phyloP scores from a whole-genome alignment of 768 basidiomycete genomes.

The Phlebiopsis flavidoalba region DNA sequence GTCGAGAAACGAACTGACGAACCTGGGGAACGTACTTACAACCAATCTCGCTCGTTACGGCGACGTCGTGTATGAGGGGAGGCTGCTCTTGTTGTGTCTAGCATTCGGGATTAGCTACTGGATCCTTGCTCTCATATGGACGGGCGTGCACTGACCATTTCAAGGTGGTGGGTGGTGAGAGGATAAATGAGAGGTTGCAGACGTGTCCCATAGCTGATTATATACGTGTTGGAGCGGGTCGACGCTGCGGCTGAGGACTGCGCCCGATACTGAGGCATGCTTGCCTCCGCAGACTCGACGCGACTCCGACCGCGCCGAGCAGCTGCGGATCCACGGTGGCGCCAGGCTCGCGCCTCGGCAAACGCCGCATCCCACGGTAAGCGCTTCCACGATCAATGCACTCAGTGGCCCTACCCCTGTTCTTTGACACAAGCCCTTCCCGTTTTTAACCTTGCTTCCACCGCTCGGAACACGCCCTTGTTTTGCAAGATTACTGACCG shows the following conservation, averaged over 20 bases:
- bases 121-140: not conserved
- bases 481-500: too few species aligned
- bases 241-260: not conserved
- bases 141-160: conserved; percentile 4
- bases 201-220: not conserved
- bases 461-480: too few species aligned
- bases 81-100: conserved; percentile 18
- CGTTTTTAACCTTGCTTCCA: too few species aligned
- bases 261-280: not conserved
- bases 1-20: not conserved
- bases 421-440: too few species aligned
- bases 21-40: conserved; percentile 9
- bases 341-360: too few species aligned
- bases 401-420: too few species aligned
- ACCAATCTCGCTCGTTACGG: conserved; percentile 10
- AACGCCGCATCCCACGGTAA: too few species aligned
- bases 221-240: not conserved
- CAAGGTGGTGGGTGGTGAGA: not conserved
- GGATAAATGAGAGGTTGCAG: not conserved
- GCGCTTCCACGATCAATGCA: too few species aligned
- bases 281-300: not conserved
- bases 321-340: too few species aligned
- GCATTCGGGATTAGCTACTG: not conserved
- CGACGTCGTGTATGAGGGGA: conserved; percentile 26
- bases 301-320: not conserved